Evolutionary conservation across 2,329 filamentous ascomycete genomes (phyloP).

Genomic region (Phoma sp.): DNA sequence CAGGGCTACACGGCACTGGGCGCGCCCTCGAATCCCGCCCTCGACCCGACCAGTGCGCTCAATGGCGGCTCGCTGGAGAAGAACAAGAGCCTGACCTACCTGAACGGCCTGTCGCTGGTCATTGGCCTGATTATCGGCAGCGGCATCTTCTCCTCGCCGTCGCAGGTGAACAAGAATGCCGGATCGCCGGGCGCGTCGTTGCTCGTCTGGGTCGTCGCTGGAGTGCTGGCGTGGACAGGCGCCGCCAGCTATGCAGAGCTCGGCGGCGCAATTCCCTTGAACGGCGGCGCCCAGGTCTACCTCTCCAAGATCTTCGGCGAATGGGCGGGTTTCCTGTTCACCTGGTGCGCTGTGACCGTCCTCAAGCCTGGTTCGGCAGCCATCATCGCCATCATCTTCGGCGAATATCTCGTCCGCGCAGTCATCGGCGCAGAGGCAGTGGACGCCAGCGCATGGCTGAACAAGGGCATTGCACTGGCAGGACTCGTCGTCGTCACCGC

Average conservation of each 20-base stretch:
- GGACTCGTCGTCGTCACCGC: constrained; percentile 80
- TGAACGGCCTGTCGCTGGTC: constrained; percentile 91
- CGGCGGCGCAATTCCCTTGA: constrained; percentile 92
- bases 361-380: constrained; percentile 92
- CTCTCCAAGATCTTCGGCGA: constrained; percentile 96
- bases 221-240: constrained; percentile 94
- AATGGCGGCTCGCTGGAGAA: constrained; percentile 88
- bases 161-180: constrained; percentile 88
- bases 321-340: constrained; percentile 90
- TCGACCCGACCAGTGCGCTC: constrained; percentile 64
- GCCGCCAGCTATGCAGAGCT: constrained; percentile 95
- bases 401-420: constrained; percentile 92
- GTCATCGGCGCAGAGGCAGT: constrained; percentile 86
- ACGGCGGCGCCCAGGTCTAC: constrained; percentile 93
- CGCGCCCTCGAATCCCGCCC: constrained; percentile 67
- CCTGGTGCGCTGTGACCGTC: constrained; percentile 93
- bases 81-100: constrained; percentile 92
- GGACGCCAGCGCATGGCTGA: constrained; percentile 83
- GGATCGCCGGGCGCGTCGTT: constrained; percentile 90
- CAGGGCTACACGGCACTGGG: constrained; percentile 84
- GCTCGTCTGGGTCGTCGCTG: constrained; percentile 90
- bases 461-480: constrained; percentile 82
- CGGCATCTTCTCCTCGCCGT: constrained; percentile 94
- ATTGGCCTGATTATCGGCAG: constrained; percentile 94
- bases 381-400: constrained; percentile 97